phyloP scores from a whole-genome alignment of 768 basidiomycete genomes.

The Xerocomus brunneocitrinus region DNA sequence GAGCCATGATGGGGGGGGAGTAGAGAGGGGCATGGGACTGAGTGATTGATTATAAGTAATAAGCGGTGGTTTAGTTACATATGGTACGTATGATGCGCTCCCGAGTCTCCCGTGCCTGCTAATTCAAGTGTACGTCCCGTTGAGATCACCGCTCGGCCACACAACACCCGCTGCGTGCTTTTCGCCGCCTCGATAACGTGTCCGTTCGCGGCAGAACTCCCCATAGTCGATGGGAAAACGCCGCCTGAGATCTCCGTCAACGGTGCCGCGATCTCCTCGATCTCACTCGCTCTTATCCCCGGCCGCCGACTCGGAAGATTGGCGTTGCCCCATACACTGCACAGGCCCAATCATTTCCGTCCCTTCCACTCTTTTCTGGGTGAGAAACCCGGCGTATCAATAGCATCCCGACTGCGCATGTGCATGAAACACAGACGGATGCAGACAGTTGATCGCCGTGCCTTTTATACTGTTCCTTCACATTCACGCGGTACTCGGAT shows the following conservation, averaged over 20 bases:
- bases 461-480: not conserved
- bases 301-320: slow-evolving; percentile 8
- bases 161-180: slow-evolving; percentile 1
- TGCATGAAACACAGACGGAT: slow-evolving; percentile 12
- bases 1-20: slow-evolving; percentile 13
- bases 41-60: slow-evolving; percentile 8
- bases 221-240: slow-evolving; percentile 9
- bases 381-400: not conserved
- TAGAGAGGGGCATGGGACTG: slow-evolving; percentile 5
- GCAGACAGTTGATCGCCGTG: slow-evolving; percentile 29
- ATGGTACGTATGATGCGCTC: slow-evolving; percentile 4
- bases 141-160: slow-evolving; percentile 3
- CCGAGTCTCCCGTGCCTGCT: slow-evolving; percentile 2
- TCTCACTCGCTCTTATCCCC: slow-evolving; percentile 18
- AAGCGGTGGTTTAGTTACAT: slow-evolving; percentile 6
- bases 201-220: slow-evolving; percentile 5
- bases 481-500: slow-evolving; percentile 17
- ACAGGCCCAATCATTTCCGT: slow-evolving; percentile 15
- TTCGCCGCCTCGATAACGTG: slow-evolving; percentile 7
- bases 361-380: too few species aligned
- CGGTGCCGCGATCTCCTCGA: slow-evolving; percentile 5
- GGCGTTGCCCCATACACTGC: slow-evolving; percentile 5
- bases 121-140: slow-evolving; percentile 1
- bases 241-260: slow-evolving; percentile 16
- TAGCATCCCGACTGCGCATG: slow-evolving; percentile 4